phyloP scores from a whole-genome alignment of 2,329 filamentous ascomycete genomes.

The Trichoderma sp. region DNA sequence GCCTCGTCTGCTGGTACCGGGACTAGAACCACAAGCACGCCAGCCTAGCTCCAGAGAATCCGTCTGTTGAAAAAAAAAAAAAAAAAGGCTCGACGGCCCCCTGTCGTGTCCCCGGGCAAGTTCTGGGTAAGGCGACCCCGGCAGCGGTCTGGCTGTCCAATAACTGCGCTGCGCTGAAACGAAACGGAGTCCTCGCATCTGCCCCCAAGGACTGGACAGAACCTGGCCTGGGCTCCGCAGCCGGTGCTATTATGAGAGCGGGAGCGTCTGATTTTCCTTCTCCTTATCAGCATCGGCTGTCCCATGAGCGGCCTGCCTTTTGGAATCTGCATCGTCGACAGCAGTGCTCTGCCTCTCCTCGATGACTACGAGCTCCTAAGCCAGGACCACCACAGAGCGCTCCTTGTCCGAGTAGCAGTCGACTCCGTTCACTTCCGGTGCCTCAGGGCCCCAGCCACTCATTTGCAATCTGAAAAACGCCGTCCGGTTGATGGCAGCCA shows the following conservation, averaged over 20 bases:
- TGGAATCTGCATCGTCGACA: constrained; percentile 46
- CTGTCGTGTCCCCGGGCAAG: constrained; percentile 1
- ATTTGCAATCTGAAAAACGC: constrained; percentile 38
- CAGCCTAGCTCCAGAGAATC: constrained; percentile 6
- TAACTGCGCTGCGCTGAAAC: constrained; percentile 17
- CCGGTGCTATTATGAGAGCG: constrained; percentile 21
- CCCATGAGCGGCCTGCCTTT: constrained; percentile 49
- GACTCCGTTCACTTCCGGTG: constrained; percentile 40
- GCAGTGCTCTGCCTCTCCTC: constrained; percentile 44
- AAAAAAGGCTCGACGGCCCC: background rate
- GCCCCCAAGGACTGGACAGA: constrained; percentile 8
- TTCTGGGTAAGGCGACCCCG: constrained; percentile 17
- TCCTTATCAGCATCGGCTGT: constrained; percentile 24
- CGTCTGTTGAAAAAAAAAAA: constrained; percentile 8
- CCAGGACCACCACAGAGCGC: constrained; percentile 39
- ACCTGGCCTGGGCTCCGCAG: constrained; percentile 13
- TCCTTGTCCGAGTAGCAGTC: constrained; percentile 42
- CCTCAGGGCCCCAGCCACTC: constrained; percentile 36
- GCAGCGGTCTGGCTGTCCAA: constrained; percentile 14
- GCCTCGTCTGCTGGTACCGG: background rate
- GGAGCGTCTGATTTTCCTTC: constrained; percentile 23
- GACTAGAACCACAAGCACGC: background rate
- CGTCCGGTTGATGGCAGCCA: constrained; percentile 34
- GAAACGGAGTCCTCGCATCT: constrained; percentile 19
- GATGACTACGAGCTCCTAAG: constrained; percentile 44